Base-by-base conservation (phyloP, 2,329 filamentous ascomycete genomes). In the Ploettnerulaceae sp. region DNA sequence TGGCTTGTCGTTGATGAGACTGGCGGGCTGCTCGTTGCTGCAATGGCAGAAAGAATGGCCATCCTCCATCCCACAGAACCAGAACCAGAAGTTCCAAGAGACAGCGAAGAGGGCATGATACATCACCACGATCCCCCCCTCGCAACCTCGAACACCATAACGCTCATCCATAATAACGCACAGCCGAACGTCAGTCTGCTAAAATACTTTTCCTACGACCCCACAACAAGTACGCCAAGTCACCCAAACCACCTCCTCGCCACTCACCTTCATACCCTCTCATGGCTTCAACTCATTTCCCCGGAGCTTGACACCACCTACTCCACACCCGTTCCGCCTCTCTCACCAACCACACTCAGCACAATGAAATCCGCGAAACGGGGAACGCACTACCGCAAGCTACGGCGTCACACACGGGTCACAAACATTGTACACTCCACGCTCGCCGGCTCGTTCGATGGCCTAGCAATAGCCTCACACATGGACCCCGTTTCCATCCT, bases 121-220 rank as follows among this genome's bases (percentile, higher is more conserved):
- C 20, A 47, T 1, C 38, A 49, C 34, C 35, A 48, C 20, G 54
- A 56, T 24, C 43, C 39, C 7, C 44, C 54, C 18, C 58, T 56
- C 44, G 58, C 41, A 54, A 59, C 40, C 32, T 58, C 43, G 33
- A 95, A 89, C 67, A 91, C 83, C 50, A 79, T 88, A 54, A 95
- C 89, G 1, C 66, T 95, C 41, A 68, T 95, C 25, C 89, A 95
- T 66, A 70, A 83, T 41, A 89, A 90, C 65, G 79, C 84, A 22
- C 89, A 95, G 66, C 86, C 89, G 2, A 97, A 96, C 64, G 79
- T 97, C 48, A 83, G 83, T 14, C 77, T 93, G 38, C 76, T 98
- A 15, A 87, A 87, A 64, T 94, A 95, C 72, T 97, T 95, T 69
- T 81, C 81, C 65, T 97, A 83, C 69, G 89, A 95, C 67, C 71